Conservation (phyloP, 176 grass and related monocot genomes). For the Rhynchospora tenuis region DNA sequence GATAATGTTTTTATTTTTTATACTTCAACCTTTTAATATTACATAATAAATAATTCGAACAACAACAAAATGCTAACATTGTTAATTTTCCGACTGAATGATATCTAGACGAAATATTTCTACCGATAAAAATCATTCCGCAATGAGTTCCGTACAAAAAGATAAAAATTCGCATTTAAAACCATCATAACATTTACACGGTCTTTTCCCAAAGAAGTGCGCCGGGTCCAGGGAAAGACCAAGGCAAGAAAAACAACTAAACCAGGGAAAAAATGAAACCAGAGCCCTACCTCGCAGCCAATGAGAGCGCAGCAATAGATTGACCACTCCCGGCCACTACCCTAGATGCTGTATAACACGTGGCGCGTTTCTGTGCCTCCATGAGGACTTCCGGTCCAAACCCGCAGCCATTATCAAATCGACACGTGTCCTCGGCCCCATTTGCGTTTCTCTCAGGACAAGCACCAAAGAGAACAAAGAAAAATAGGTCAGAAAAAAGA, state of each 20-base stretch:
- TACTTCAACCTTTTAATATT: too few species aligned
- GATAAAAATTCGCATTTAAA: not conserved
- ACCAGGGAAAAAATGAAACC: not conserved
- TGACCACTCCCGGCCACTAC: conserved; percentile 27
- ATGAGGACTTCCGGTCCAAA: not conserved
- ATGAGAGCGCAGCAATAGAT: conserved; percentile 29
- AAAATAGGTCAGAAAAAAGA: not conserved
- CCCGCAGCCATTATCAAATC: not conserved
- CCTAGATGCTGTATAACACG: conserved; percentile 18
- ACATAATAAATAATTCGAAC: too few species aligned
- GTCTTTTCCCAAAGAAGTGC: not conserved
- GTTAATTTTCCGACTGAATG: too few species aligned
- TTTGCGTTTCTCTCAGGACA: not conserved
- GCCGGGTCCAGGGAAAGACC: not conserved
- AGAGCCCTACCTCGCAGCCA: not conserved
- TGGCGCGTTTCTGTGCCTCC: not conserved
- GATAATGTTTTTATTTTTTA: too few species aligned
- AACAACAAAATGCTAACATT: too few species aligned
- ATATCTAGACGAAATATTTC: too few species aligned
- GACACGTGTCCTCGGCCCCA: conserved; percentile 18
- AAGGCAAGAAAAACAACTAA: not conserved
- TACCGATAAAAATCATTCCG: too few species aligned
- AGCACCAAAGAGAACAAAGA: not conserved
- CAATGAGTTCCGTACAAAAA: too few species aligned
- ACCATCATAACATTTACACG: not conserved